These are phyloP conservation scores for Pyrrhoderma lamaoense DNA, from an alignment of 1,284 basidiomycete species.

Conservation along the genomic window DNA sequence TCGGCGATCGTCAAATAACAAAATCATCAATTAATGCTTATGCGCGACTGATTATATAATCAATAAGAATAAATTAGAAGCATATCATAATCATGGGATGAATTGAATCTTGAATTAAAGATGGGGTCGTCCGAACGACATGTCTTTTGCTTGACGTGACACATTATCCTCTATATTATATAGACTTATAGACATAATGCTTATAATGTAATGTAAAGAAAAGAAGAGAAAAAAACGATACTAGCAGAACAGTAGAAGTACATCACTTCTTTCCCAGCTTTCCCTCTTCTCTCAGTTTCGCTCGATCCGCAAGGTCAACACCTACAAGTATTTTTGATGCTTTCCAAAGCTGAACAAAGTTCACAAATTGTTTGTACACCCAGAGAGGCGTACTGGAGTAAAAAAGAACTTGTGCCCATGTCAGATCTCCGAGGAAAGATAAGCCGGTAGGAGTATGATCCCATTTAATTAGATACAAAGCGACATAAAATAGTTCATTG, in stretches of 20 bases:
- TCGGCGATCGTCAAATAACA: slow-evolving; percentile 7
- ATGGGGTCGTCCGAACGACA: too few species aligned
- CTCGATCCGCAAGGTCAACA: slow-evolving; percentile 80
- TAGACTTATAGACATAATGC: neutral
- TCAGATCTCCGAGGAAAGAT: slow-evolving; percentile 37
- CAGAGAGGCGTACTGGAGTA: slow-evolving; percentile 66
- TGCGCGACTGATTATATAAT: too few species aligned
- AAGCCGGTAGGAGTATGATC: slow-evolving; percentile 56
- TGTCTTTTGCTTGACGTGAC: too few species aligned
- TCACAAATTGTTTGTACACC: slow-evolving; percentile 87
- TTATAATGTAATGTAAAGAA: neutral
- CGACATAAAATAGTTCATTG: slow-evolving; percentile 96
- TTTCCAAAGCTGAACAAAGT: slow-evolving; percentile 97
- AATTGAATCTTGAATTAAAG: too few species aligned
- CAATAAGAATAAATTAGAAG: too few species aligned
- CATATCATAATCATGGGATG: too few species aligned
- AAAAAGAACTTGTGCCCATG: slow-evolving; percentile 81
- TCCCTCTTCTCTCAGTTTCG: slow-evolving; percentile 52
- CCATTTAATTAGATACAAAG: slow-evolving; percentile 92
- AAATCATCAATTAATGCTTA: too few species aligned
- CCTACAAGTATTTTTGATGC: slow-evolving; percentile 93
- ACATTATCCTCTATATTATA: slow-evolving; percentile 2
- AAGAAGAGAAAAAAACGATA: slow-evolving; percentile 3
- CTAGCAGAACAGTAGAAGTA: neutral
- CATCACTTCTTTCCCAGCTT: slow-evolving; percentile 17